These are phyloP conservation scores for Nicotiana otophora DNA, from an alignment of 257 asterid species.

Conservation along the genomic window DNA sequence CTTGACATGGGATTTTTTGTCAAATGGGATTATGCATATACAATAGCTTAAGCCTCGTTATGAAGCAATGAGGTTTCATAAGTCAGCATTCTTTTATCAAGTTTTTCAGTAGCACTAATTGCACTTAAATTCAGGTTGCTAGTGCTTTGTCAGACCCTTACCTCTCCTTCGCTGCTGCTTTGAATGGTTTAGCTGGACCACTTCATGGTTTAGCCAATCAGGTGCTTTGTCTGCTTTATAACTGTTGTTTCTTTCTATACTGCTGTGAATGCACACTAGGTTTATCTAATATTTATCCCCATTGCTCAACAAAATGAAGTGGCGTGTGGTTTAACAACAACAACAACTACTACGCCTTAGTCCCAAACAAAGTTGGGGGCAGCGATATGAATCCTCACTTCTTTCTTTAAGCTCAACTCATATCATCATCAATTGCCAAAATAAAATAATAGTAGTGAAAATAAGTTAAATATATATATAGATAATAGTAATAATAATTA, in stretches of 20 bases:
- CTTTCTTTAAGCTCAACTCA: too few species aligned
- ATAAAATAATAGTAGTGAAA: too few species aligned
- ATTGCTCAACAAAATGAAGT: background rate
- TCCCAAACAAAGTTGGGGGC: too few species aligned
- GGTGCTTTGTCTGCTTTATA: slow-evolving; percentile 35
- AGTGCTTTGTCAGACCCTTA: slow-evolving; percentile 99
- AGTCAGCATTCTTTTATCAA: background rate
- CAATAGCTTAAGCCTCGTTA: background rate
- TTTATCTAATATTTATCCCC: background rate
- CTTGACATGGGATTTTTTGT: background rate
- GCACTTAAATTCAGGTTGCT: slow-evolving; percentile 58
- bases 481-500: too few species aligned
- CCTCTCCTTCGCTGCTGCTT: slow-evolving; percentile 98
- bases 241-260: background rate
- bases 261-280: background rate
- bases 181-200: slow-evolving; percentile 99
- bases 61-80: background rate
- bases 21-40: background rate
- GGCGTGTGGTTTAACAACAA: background rate
- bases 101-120: background rate
- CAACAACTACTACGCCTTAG: too few species aligned
- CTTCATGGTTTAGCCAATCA: slow-evolving; percentile 99
- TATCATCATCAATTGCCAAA: too few species aligned
- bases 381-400: too few species aligned
- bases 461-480: too few species aligned